These are phyloP conservation scores for Chytriomyces hyalinus DNA, from an alignment of 192 early-diverging fungal species.

Conservation along the genomic window DNA sequence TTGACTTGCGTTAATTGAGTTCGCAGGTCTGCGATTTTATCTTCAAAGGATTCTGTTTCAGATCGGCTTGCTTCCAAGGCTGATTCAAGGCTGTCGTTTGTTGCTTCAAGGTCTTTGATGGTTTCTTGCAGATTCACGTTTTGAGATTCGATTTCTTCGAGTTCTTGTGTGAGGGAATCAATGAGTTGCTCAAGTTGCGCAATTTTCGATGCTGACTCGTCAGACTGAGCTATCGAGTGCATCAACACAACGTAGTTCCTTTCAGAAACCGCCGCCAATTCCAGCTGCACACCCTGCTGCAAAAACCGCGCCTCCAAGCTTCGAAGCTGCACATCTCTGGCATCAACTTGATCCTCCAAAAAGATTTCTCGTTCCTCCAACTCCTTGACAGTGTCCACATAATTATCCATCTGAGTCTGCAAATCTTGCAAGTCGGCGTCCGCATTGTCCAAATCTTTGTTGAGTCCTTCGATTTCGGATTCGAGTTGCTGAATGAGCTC, in stretches of 20 bases:
- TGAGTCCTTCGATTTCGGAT: neutral
- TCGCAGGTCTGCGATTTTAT: neutral
- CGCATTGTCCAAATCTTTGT: neutral
- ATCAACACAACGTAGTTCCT: neutral
- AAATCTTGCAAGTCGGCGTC: neutral
- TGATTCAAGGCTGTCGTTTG: neutral
- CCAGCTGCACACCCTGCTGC: constrained; percentile 6
- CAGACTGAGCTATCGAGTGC: neutral
- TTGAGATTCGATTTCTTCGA: neutral
- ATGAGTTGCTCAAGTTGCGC: neutral
- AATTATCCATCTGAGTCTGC: neutral
- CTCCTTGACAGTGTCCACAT: neutral
- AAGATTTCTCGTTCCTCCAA: neutral
- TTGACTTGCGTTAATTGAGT: neutral
- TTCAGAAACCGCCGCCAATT: neutral
- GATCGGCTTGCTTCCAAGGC: neutral
- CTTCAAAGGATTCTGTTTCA: constrained; percentile 1
- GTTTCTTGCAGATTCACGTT: neutral
- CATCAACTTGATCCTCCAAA: neutral
- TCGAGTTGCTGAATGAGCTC: neutral
- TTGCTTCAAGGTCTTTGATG: neutral
- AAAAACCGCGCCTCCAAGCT: constrained; percentile 7
- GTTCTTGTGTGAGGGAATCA: neutral
- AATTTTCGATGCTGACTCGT: neutral
- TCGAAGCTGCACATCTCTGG: neutral